These are phyloP conservation scores for Leptoxyphium fumago DNA, from an alignment of 2,329 filamentous ascomycete genomes.

Conservation along the genomic window DNA sequence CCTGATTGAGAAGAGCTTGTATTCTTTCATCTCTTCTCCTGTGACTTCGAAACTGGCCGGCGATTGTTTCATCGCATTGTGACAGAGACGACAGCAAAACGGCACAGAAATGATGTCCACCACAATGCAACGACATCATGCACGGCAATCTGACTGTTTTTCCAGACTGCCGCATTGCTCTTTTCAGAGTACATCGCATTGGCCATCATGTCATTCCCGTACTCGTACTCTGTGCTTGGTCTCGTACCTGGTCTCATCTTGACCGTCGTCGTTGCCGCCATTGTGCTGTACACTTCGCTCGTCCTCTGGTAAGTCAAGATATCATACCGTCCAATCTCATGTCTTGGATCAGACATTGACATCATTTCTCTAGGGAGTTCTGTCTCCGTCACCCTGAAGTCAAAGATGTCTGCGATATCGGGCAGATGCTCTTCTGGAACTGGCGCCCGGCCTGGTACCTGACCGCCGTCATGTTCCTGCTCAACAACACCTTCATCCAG, in stretches of 20 bases:
- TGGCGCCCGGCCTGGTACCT: constrained; percentile 52
- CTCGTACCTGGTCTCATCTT: constrained; percentile 76
- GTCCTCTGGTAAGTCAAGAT: constrained; percentile 39
- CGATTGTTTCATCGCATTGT: no score
- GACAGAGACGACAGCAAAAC: background rate
- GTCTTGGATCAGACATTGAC: background rate
- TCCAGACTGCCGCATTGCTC: constrained; percentile 66
- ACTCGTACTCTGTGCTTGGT: constrained; percentile 77
- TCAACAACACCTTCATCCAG: constrained; percentile 87
- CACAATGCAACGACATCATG: background rate
- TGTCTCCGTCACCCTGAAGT: constrained; percentile 83
- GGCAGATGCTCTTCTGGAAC: constrained; percentile 87
- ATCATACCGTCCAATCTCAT: constrained; percentile 3
- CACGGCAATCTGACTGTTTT: background rate
- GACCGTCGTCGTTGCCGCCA: constrained; percentile 59
- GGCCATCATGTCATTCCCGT: constrained; percentile 89
- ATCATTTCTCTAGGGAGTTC: constrained; percentile 53
- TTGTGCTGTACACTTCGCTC: constrained; percentile 74
- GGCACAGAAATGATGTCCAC: background rate
- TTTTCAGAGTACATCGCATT: constrained; percentile 95
- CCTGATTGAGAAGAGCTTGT: no score
- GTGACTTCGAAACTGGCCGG: no score
- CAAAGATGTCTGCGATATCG: constrained; percentile 84
- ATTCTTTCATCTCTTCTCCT: no score
- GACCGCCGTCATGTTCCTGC: constrained; percentile 71